Base-by-base conservation (phyloP, 2,329 filamentous ascomycete species). In the Polytolypa hystricis region DNA sequence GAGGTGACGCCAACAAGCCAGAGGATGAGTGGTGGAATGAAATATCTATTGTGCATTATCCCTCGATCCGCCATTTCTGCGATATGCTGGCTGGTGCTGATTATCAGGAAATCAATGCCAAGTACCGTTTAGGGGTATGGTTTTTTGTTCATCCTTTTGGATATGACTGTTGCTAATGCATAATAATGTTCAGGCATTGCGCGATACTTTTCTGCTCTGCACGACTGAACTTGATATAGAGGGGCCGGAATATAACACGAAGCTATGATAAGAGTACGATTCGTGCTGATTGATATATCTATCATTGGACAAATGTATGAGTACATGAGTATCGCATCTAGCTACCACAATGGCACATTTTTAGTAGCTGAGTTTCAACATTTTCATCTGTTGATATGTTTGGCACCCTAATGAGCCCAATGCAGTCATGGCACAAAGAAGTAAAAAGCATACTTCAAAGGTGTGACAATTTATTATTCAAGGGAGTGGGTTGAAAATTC, bases 1-100 rank as follows among this genome's bases (percentile, higher is more conserved):
- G 49, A 10, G 50, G 48, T 2, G 29, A 28, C n/a, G 21, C 30
- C 33, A 48, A 46, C 12, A 45, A 20, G 20, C 48, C 44, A 11
- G 49, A 47, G 27, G 40, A 43, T 30, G 56, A 54, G 9, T 57
- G 56, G 35, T 80, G 76, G 75, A 71, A 79, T 51, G 75, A 80
- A 55, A 65, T 80, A 42, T 74, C 75, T 0, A 60, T 79, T 29
- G 76, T 75, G 38, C 74, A 79, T 57, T 79, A 79, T 54, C 74
- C 76, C 3, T 74, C 66, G 34, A 69, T 79, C 23, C 44, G 54
- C 42, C 74, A 79, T 53, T 79, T 79, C 48, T 69, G 69, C 29
- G 73, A 76, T 49, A 79, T 77, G 73, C 49, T 75, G 29, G 65
- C 60, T 1, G 67, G 67, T 29, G 60, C 66, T 46, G 73, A 76